phyloP scores from a whole-genome alignment of 2,329 filamentous ascomycete genomes.

The Pseudocercospora vitis region DNA sequence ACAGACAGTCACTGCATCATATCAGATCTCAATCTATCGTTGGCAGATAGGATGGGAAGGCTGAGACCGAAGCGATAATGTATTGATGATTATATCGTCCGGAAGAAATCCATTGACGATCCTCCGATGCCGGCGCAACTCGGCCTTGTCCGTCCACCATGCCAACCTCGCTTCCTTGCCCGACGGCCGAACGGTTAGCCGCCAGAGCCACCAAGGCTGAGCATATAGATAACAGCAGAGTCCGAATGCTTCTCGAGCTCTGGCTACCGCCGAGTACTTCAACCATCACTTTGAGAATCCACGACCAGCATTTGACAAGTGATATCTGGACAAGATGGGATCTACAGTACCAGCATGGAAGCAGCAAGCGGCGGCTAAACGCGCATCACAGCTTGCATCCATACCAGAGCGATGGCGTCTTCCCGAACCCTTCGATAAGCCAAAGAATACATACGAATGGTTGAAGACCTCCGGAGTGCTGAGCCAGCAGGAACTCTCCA shows the following conservation, averaged over 20 bases:
- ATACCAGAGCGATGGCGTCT: constrained; percentile 13
- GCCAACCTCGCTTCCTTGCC: constrained; percentile 5
- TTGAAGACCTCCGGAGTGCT: constrained; percentile 48
- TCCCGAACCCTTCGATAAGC: background rate
- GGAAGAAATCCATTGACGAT: no score
- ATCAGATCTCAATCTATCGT: no score
- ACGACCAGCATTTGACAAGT: background rate
- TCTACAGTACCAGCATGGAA: background rate
- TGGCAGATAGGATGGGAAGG: no score
- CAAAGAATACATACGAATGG: constrained; percentile 6
- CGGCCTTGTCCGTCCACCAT: no score
- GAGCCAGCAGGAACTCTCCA: constrained; percentile 49
- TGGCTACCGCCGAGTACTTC: no score
- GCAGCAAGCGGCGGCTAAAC: background rate
- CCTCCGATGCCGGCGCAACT: background rate
- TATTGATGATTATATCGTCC: no score
- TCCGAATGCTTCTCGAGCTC: no score
- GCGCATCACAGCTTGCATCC: background rate
- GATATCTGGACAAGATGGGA: background rate
- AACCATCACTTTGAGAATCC: no score
- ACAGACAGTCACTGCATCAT: constrained; percentile 18
- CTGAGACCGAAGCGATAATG: no score
- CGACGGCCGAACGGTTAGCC: background rate
- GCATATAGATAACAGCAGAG: background rate
- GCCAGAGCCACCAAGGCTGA: background rate